These are phyloP conservation scores for Suhomyces sp. DNA, from an alignment of 805 yeast genomes.

Conservation along the genomic window DNA sequence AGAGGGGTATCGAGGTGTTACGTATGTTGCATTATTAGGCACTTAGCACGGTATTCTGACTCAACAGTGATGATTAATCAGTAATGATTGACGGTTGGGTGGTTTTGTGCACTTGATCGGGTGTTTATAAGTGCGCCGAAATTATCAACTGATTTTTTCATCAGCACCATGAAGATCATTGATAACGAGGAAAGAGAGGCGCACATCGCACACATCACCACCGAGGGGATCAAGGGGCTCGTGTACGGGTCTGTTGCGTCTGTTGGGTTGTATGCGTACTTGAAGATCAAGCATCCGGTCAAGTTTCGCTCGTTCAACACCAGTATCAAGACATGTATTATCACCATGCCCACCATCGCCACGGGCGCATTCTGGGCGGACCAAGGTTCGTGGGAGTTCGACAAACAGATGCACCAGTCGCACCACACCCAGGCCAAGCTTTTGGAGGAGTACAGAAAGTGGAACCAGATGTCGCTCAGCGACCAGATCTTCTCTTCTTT, in stretches of 20 bases:
- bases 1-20: too few species aligned
- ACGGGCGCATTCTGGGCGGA: slow-evolving; percentile 41
- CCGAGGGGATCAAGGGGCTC: slow-evolving; percentile 40
- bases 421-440: slow-evolving; percentile 24
- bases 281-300: slow-evolving; percentile 32
- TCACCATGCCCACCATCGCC: slow-evolving; percentile 40
- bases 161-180: slow-evolving; percentile 33
- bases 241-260: slow-evolving; percentile 33
- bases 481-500: slow-evolving; percentile 30
- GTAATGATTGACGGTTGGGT: too few species aligned
- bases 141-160: background rate
- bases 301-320: slow-evolving; percentile 35
- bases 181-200: slow-evolving; percentile 38
- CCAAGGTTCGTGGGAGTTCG: slow-evolving; percentile 44
- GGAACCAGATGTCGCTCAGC: slow-evolving; percentile 29
- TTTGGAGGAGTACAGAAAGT: slow-evolving; percentile 33
- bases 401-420: slow-evolving; percentile 33
- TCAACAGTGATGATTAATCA: too few species aligned
- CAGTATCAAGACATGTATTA: slow-evolving; percentile 35
- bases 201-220: slow-evolving; percentile 31
- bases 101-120: background rate
- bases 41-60: too few species aligned
- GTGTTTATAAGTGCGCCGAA: background rate
- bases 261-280: slow-evolving; percentile 29
- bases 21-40: too few species aligned